Evolutionary conservation across 2,329 filamentous ascomycete genomes (phyloP).

Genomic region (Pseudogymnoascus sp.): DNA sequence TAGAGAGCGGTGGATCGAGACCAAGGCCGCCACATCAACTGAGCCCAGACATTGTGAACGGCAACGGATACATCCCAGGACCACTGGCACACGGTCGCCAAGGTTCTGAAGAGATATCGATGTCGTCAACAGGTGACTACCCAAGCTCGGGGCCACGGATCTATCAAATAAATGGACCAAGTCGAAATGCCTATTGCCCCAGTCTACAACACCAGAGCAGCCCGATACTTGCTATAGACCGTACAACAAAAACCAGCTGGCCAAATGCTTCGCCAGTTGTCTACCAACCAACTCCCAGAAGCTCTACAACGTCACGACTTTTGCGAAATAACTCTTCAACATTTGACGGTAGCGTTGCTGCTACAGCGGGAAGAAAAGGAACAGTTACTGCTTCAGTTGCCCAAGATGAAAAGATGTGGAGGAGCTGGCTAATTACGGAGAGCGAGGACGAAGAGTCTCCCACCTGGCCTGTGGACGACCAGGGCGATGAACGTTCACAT

Average conservation of each 20-base stretch:
- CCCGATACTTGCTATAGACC: neutral
- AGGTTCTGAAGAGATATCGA: neutral
- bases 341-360: constrained; percentile 19
- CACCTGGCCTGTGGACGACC: neutral
- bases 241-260: neutral
- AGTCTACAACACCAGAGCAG: neutral
- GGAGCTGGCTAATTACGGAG: constrained; percentile 20
- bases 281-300: constrained; percentile 22
- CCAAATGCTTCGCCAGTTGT: constrained; percentile 11
- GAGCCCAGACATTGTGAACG: neutral
- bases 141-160: neutral
- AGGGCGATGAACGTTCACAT: neutral
- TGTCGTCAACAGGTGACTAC: neutral
- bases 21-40: neutral
- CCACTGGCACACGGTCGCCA: neutral
- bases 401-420: constrained; percentile 24
- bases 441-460: constrained; percentile 7
- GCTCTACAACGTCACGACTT: constrained; percentile 18
- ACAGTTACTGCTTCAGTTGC: constrained; percentile 12
- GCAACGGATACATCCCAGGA: neutral
- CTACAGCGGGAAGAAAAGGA: constrained; percentile 18
- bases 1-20: neutral
- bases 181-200: neutral
- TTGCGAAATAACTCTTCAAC: constrained; percentile 18
- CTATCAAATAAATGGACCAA: neutral